Conservation (phyloP, 1,284 basidiomycete genomes). For the Paramarasmius palmivorus region DNA sequence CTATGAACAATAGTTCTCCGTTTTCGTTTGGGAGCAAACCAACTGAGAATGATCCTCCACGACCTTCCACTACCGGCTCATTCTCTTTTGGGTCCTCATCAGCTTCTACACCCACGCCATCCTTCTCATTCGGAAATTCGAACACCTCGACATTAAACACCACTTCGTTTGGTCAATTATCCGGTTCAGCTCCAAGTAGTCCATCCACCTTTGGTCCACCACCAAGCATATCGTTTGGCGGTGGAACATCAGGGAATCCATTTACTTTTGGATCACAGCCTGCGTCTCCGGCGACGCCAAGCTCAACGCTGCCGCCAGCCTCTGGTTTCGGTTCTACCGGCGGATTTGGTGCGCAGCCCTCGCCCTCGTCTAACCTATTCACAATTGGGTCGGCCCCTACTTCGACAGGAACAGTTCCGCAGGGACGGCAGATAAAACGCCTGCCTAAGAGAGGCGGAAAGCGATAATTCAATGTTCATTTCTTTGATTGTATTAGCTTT, state of each 20-base stretch:
- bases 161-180: slow-evolving; percentile 44
- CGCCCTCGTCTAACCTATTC: slow-evolving; percentile 41
- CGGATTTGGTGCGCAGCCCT: slow-evolving; percentile 33
- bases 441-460: slow-evolving; percentile 48
- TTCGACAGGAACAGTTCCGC: slow-evolving; percentile 30
- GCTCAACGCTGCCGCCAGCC: slow-evolving; percentile 33
- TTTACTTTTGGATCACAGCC: slow-evolving; percentile 38
- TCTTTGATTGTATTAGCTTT: background rate
- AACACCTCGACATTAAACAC: slow-evolving; percentile 26
- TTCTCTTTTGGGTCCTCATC: slow-evolving; percentile 45
- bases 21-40: slow-evolving; percentile 32
- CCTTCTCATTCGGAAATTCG: slow-evolving; percentile 49
- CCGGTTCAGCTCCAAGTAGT: slow-evolving; percentile 53
- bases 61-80: slow-evolving; percentile 35
- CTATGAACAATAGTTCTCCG: slow-evolving; percentile 19
- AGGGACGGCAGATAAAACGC: slow-evolving; percentile 50
- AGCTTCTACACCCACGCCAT: slow-evolving; percentile 32
- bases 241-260: slow-evolving; percentile 24
- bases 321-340: slow-evolving; percentile 13
- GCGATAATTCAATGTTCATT: slow-evolving; percentile 29
- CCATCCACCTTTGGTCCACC: slow-evolving; percentile 52
- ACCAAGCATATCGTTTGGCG: slow-evolving; percentile 41
- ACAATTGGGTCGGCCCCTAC: slow-evolving; percentile 56
- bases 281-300: slow-evolving; percentile 52
- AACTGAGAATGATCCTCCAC: slow-evolving; percentile 33